Conservation (phyloP, 139 green algal genomes). For the Tetraselmis striata region DNA sequence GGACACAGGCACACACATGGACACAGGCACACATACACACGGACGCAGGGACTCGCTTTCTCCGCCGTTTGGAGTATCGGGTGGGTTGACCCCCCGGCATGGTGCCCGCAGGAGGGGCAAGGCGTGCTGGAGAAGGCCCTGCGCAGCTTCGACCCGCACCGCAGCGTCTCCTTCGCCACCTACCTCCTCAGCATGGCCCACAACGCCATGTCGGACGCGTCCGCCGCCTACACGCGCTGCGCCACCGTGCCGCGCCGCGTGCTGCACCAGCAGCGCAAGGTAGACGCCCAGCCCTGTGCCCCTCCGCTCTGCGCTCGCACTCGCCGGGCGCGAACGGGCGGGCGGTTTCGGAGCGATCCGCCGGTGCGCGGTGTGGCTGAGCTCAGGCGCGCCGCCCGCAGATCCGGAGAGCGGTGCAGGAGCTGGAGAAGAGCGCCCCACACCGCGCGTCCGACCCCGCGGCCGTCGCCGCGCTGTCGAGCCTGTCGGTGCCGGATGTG, state of each 20-base stretch:
- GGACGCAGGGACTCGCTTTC: too few species aligned
- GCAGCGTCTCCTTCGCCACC: background rate
- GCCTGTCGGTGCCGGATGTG: background rate
- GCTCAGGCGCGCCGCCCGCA: too few species aligned
- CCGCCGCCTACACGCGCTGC: background rate
- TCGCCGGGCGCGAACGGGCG: too few species aligned
- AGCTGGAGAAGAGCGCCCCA: background rate
- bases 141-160: background rate
- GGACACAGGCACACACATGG: too few species aligned
- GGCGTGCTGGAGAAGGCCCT: background rate
- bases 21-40: too few species aligned
- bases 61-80: too few species aligned
- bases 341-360: too few species aligned
- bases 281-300: too few species aligned
- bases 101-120: background rate
- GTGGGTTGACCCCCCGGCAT: too few species aligned
- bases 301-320: too few species aligned
- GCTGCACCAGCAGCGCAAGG: background rate
- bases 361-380: too few species aligned
- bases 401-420: background rate
- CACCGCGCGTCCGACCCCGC: background rate
- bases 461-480: background rate
- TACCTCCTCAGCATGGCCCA: background rate
- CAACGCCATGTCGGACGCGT: background rate
- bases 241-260: background rate